Base-by-base conservation (phyloP, 2,329 filamentous ascomycete genomes). In the Tolypocladium paradoxum region DNA sequence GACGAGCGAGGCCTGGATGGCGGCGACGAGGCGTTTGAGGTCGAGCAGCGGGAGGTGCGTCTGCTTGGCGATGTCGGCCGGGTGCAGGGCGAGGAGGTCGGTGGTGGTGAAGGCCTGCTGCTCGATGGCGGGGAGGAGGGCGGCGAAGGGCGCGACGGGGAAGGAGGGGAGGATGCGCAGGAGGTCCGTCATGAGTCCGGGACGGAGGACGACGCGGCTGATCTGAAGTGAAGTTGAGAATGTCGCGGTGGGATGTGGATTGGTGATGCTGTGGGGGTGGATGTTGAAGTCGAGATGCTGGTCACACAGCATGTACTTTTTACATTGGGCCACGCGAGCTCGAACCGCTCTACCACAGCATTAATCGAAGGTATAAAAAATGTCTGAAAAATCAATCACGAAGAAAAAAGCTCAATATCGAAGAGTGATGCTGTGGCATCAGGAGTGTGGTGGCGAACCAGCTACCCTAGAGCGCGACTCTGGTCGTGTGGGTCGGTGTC, bases 31-130 rank as follows among this genome's bases (percentile, higher is more conserved):
- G 56, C 84, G 82, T 68, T 85, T 87, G 61, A 96, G 76, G 64
- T 96, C 90, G 38, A 86, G 78, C 8, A 92, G 75, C 3, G 92
- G 90, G 20, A 96, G 76, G 58, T 86, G 84, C 49, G 90, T 91
- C 67, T 89, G 86, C 73, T 88, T 93, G 54, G 90, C 90, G 58
- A 97, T 82, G 64, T 96, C 87, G 56, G 84, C 76, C 4, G 85
- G 79, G 64, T 96, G 88, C 57, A 95, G 83, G 3, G 88, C 88
- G 62, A 99, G 78, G 49, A 99, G 79, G 67, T 99, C 93, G 61
- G 83, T 84, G 34, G 87, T 88, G 29, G 87, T 87, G 65, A 99
- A 76, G 50, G 78, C 76, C 62, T 88, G 83, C 66, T 82, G 82
- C 72, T 97, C 92, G 53, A 97, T 80, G 24, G 83, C 82, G 3